A percentile compares a stretch with the other conserved stretches of the same genome.
phyloP scores from a whole-genome alignment of 2,329 filamentous ascomycete species.

The Coniella vitis region DNA sequence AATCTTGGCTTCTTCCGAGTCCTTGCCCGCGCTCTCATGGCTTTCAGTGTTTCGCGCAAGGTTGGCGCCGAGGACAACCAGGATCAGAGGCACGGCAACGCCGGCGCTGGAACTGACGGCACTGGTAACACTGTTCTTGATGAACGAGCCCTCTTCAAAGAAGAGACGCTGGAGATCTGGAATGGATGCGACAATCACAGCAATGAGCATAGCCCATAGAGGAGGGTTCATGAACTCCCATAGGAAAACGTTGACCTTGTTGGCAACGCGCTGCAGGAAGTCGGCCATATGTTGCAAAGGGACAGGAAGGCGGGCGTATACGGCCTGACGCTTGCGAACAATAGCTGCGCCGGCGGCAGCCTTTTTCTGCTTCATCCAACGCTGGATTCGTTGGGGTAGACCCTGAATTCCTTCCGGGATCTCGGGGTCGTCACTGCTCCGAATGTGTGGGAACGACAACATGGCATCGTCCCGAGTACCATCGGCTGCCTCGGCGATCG shows the following conservation, averaged over 20 bases:
- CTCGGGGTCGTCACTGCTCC: slow-evolving; percentile 34
- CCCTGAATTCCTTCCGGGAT: slow-evolving; percentile 36
- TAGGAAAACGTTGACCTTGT: slow-evolving; percentile 54
- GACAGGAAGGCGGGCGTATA: slow-evolving; percentile 33
- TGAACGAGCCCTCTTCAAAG: slow-evolving; percentile 81
- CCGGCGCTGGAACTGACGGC: slow-evolving; percentile 79
- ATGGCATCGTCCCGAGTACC: slow-evolving; percentile 40
- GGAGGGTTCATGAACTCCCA: slow-evolving; percentile 98
- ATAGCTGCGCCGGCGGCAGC: slow-evolving; percentile 9
- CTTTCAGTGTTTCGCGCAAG: slow-evolving; percentile 85
- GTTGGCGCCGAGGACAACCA: slow-evolving; percentile 93
- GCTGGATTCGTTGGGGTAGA: slow-evolving; percentile 30
- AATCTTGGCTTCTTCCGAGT: slow-evolving; percentile 63
- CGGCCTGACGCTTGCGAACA: slow-evolving; percentile 18
- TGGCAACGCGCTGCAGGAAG: slow-evolving; percentile 27
- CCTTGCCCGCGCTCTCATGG: slow-evolving; percentile 36
- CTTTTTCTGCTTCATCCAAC: slow-evolving; percentile 25
- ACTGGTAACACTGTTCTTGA: slow-evolving; percentile 87
- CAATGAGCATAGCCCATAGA: slow-evolving; percentile 90
- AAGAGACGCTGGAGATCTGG: slow-evolving; percentile 77
- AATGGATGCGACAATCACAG: slow-evolving; percentile 85
- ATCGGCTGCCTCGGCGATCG: slow-evolving; percentile 16
- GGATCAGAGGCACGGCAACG: slow-evolving; percentile 89
- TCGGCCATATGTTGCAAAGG: slow-evolving; percentile 32
- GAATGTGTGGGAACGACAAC: slow-evolving; percentile 55